Base-by-base conservation (phyloP, 129 eudicot genomes). In the Escallonia rubra region DNA sequence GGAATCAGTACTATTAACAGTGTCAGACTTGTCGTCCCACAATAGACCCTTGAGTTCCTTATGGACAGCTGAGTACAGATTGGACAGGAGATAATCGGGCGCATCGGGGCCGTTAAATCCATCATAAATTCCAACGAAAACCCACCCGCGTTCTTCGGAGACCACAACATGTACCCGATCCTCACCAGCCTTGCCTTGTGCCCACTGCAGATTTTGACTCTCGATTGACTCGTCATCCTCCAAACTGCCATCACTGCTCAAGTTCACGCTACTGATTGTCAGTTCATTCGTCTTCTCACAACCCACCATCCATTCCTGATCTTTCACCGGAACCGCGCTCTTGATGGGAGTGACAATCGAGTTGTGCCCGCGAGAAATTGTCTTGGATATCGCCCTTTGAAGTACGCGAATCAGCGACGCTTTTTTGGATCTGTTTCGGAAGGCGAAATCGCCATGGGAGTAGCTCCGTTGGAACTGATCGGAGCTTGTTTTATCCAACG, bases 71-170 rank as follows among this genome's bases (percentile, higher is more conserved):
- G 93, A 66, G 56, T 94, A 94, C 73, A 94, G 73, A 83, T 94
- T 94, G 0, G 99, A 89, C 48, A 94, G 42, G 60, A 94, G 75
- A 70, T 80, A 94, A 77, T 94, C 99, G 5, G 99, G 95, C 3
- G 99, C 99, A 87, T 94, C 99, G 1, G 99, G 99, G 14, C 99
- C 99, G 49, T 89, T 94, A 68, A 94, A 94, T 41, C 99, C 99
- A 69, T 94, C 99, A 73, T 94, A 94, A 66, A 94, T 94, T 46
- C 99, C 99, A 10, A 94, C 99, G 46, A 94, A 94, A 67, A 94
- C 96, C 99, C 99, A 94, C 23, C 90, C 96, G 12, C 86, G 95
- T 53, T 94, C 99, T 74, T 94, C 99, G 2, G 99, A 94, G 50
- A 94, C 95, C 23, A 94, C 97, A 12, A 94, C 97, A 54, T 94